phyloP scores from a whole-genome alignment of 352 stramenopile species.

The Nannochloropsis limnetica region DNA sequence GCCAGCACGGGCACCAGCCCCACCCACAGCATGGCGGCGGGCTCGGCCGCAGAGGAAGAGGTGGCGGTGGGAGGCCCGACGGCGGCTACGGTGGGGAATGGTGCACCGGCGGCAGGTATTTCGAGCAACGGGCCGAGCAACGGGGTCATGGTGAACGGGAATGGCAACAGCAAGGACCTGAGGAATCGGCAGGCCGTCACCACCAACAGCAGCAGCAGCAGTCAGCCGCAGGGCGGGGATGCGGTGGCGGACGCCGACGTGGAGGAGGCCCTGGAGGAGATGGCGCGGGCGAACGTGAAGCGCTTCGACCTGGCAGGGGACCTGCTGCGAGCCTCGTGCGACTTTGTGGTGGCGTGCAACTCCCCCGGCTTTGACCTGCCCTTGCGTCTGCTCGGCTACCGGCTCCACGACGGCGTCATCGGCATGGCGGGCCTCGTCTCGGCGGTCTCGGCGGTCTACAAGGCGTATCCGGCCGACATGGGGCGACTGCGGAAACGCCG shows the following conservation, averaged over 20 bases:
- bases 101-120: background rate
- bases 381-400: background rate
- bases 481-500: background rate
- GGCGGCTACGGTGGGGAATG: background rate
- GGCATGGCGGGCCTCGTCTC: conserved; percentile 19
- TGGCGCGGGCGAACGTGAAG: background rate
- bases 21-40: background rate
- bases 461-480: conserved; percentile 9
- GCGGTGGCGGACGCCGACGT: conserved; percentile 1
- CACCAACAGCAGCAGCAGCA: conserved; percentile 12
- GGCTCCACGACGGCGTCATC: conserved; percentile 13
- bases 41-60: background rate
- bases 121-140: background rate
- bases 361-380: conserved; percentile 14
- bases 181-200: background rate
- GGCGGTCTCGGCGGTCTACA: background rate
- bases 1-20: background rate
- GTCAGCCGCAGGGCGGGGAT: conserved; percentile 16
- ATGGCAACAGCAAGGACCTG: background rate
- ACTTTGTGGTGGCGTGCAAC: conserved; percentile 29
- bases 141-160: background rate
- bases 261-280: conserved; percentile 6
- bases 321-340: conserved; percentile 18
- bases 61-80: background rate
- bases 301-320: conserved; percentile 5